Evolutionary conservation across 192 early-diverging fungal species (phyloP).

Genomic region (Coemansia sp.): DNA sequence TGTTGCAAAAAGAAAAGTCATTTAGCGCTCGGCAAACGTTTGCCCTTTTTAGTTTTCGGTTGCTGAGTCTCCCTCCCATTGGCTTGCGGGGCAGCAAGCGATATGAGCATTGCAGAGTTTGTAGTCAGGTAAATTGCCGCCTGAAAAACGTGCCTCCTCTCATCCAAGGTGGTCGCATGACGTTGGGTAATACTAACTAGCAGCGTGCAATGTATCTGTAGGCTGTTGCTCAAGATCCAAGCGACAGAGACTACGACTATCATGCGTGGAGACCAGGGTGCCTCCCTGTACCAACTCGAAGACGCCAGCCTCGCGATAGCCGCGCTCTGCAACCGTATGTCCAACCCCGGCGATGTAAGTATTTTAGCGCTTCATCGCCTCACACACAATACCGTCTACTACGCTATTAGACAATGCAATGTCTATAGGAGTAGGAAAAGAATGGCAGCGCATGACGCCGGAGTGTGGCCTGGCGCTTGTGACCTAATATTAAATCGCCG

Average conservation of each 20-base stretch:
- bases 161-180: not conserved
- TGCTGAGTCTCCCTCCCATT: not conserved
- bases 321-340: constrained; percentile 38
- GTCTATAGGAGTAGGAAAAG: not conserved
- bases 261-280: constrained; percentile 42
- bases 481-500: constrained; percentile 6
- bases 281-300: constrained; percentile 41
- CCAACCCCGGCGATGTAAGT: constrained; percentile 38
- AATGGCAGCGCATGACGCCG: constrained; percentile 2
- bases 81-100: not conserved
- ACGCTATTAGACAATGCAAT: not conserved
- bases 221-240: constrained; percentile 15
- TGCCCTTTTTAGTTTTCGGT: not conserved
- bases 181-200: not conserved
- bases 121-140: not conserved
- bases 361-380: constrained; percentile 5
- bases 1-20: not conserved
- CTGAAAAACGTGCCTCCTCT: not conserved
- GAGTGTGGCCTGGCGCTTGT: not conserved
- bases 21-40: constrained; percentile 9
- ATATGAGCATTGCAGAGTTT: not conserved
- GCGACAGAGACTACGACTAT: constrained; percentile 5
- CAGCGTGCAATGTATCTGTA: constrained; percentile 6
- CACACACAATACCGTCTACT: not conserved
- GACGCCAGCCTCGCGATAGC: constrained; percentile 44